Evolutionary conservation across 495 filamentous ascomycete genomes (phyloP).

Genomic region (Pyrenopolyporus hunteri): DNA sequence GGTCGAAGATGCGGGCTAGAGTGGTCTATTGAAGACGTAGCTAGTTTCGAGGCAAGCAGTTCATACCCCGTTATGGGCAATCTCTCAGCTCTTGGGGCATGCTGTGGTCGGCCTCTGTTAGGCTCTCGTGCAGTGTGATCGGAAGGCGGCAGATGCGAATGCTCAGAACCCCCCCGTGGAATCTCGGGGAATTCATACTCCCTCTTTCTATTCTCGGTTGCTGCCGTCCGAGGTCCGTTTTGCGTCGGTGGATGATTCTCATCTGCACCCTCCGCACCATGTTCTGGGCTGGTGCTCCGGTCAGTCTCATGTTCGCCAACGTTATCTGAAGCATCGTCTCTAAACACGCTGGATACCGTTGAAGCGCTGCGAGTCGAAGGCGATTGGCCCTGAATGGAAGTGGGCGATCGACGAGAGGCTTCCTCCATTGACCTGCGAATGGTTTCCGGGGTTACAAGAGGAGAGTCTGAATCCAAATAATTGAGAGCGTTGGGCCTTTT

Average conservation of each 20-base stretch:
- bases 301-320: slow-evolving; percentile 49
- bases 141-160: slow-evolving; percentile 37
- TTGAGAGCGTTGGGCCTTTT: slow-evolving; percentile 40
- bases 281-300: slow-evolving; percentile 54
- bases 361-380: slow-evolving; percentile 41
- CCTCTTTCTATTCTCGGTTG: slow-evolving; percentile 23
- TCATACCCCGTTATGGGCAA: slow-evolving; percentile 67
- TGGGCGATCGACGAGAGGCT: slow-evolving; percentile 39
- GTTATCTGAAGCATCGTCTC: slow-evolving; percentile 43
- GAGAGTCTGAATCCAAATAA: slow-evolving; percentile 45
- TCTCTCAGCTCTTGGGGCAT: slow-evolving; percentile 45
- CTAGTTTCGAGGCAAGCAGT: slow-evolving; percentile 66
- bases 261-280: slow-evolving; percentile 41
- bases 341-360: slow-evolving; percentile 45
- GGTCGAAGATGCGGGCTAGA: slow-evolving; percentile 57
- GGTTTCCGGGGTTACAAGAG: slow-evolving; percentile 39
- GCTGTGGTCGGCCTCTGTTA: slow-evolving; percentile 37
- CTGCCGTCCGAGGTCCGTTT: slow-evolving; percentile 12
- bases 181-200: slow-evolving; percentile 47
- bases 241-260: slow-evolving; percentile 10
- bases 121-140: slow-evolving; percentile 42
- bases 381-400: slow-evolving; percentile 26
- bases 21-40: slow-evolving; percentile 42
- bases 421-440: slow-evolving; percentile 42
- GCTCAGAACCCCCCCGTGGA: slow-evolving; percentile 38